Percentiles rank a stretch among this genome's conserved stretches.
Evolutionary conservation across 768 basidiomycete species (phyloP).

Genomic region (Mycena galericulata): DNA sequence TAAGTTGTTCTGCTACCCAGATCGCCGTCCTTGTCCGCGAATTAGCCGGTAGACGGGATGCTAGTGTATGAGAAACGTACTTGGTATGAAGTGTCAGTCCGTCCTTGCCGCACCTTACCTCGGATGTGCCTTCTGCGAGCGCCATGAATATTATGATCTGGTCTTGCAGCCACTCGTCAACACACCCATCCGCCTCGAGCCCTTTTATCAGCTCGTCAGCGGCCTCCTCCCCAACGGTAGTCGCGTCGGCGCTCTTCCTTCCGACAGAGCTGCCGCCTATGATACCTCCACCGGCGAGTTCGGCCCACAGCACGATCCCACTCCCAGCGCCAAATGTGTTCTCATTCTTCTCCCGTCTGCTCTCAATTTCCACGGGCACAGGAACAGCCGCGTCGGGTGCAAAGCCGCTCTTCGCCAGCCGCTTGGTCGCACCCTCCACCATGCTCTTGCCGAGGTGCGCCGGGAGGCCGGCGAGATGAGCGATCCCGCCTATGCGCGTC

Average conservation of each 20-base stretch:
- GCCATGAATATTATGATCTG: slow-evolving; percentile 86
- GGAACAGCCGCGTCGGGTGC: slow-evolving; percentile 20
- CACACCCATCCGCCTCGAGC: slow-evolving; percentile 73
- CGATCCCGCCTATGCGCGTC: slow-evolving; percentile 62
- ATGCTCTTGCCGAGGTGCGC: slow-evolving; percentile 65
- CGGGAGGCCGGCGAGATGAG: slow-evolving; percentile 79
- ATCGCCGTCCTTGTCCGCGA: slow-evolving; percentile 67
- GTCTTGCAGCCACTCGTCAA: slow-evolving; percentile 80
- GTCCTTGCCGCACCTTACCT: slow-evolving; percentile 63
- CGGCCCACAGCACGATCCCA: slow-evolving; percentile 82
- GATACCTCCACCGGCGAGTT: slow-evolving; percentile 73
- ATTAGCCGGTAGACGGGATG: background rate
- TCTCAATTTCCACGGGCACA: slow-evolving; percentile 54
- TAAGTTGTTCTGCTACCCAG: slow-evolving; percentile 76
- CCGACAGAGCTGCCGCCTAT: slow-evolving; percentile 79
- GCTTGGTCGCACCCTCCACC: slow-evolving; percentile 62
- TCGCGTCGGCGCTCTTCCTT: slow-evolving; percentile 58
- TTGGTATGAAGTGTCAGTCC: slow-evolving; percentile 77
- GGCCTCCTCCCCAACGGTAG: slow-evolving; percentile 68
- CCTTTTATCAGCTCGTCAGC: slow-evolving; percentile 69
- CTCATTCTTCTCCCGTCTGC: slow-evolving; percentile 55
- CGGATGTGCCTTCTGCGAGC: slow-evolving; percentile 73
- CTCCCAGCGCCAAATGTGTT: slow-evolving; percentile 72
- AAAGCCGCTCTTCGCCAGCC: slow-evolving; percentile 56
- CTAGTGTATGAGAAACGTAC: slow-evolving; percentile 47